A percentile compares a stretch with the other conserved stretches of the same genome.
These are phyloP conservation scores for Wickerhamiella australiensis DNA, from an alignment of 805 yeast genomes.

Conservation along the genomic window DNA sequence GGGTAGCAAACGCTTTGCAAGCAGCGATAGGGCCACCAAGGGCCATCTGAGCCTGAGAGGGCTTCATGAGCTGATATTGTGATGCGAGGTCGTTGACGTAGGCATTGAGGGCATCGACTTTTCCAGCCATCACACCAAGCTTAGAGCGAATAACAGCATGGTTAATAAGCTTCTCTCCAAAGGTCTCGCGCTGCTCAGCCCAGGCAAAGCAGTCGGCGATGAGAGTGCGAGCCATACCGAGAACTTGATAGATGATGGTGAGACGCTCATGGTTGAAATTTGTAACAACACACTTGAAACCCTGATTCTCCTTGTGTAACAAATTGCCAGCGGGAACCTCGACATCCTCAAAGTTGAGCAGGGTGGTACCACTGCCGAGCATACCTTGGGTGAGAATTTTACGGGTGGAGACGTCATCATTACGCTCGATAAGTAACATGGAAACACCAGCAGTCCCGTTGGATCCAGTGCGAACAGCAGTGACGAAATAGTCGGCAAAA, in stretches of 20 bases:
- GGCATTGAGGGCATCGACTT: slow-evolving; percentile 32
- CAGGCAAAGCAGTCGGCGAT: slow-evolving; percentile 31
- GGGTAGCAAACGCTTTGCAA: slow-evolving; percentile 32
- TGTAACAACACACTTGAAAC: slow-evolving; percentile 34
- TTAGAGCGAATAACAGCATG: slow-evolving; percentile 34
- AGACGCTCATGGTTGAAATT: slow-evolving; percentile 36
- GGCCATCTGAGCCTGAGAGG: slow-evolving; percentile 28
- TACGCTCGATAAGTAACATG: slow-evolving; percentile 30
- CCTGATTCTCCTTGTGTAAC: slow-evolving; percentile 32
- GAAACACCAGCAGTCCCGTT: slow-evolving; percentile 32
- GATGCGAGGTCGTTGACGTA: slow-evolving; percentile 31
- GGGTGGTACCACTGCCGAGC: slow-evolving; percentile 33
- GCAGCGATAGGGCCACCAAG: slow-evolving; percentile 36
- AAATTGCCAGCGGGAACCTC: slow-evolving; percentile 34
- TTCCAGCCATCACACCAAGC: slow-evolving; percentile 33
- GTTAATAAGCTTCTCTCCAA: slow-evolving; percentile 32
- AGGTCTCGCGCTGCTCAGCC: slow-evolving; percentile 34
- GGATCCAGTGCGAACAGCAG: slow-evolving; percentile 36
- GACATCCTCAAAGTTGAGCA: slow-evolving; percentile 33
- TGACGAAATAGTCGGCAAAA: slow-evolving; percentile 34
- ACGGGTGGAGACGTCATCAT: slow-evolving; percentile 30
- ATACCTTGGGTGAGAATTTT: slow-evolving; percentile 33
- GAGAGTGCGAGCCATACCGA: slow-evolving; percentile 30
- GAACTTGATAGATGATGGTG: slow-evolving; percentile 32
- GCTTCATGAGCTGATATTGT: slow-evolving; percentile 27